phyloP scores from a whole-genome alignment of 257 asterid genomes.

The Jaltomata sinuosa region DNA sequence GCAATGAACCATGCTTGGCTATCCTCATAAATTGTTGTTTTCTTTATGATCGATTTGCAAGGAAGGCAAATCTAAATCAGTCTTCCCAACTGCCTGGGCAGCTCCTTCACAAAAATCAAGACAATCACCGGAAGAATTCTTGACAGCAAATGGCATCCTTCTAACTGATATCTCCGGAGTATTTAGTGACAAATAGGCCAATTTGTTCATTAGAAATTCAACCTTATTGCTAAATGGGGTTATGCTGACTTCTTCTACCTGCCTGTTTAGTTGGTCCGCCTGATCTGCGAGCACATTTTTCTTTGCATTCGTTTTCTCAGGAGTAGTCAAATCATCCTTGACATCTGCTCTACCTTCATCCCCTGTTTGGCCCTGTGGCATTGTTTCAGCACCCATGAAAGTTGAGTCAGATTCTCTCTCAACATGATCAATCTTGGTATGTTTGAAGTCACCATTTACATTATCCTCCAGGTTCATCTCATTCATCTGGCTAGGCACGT shows the following conservation, averaged over 20 bases:
- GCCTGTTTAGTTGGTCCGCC: conserved; percentile 3
- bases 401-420: conserved; percentile 12
- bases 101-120: conserved; percentile 15
- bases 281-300: conserved; percentile 4
- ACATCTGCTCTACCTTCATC: conserved; percentile 6
- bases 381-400: neutral
- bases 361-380: neutral
- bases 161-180: conserved; percentile 5
- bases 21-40: conserved; percentile 9
- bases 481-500: neutral
- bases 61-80: conserved; percentile 12
- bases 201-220: conserved; percentile 8
- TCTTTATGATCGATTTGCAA: conserved; percentile 25
- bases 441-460: neutral
- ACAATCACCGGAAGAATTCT: conserved; percentile 15
- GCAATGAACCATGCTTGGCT: neutral
- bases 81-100: conserved; percentile 12
- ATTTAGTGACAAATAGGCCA: conserved; percentile 7
- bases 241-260: neutral
- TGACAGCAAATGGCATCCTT: conserved; percentile 37
- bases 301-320: neutral
- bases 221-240: conserved; percentile 6
- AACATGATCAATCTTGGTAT: conserved; percentile 7
- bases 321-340: conserved; percentile 9
- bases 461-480: neutral